Conservation (phyloP, 495 filamentous ascomycete genomes). For the Aspergillus panamensis region DNA sequence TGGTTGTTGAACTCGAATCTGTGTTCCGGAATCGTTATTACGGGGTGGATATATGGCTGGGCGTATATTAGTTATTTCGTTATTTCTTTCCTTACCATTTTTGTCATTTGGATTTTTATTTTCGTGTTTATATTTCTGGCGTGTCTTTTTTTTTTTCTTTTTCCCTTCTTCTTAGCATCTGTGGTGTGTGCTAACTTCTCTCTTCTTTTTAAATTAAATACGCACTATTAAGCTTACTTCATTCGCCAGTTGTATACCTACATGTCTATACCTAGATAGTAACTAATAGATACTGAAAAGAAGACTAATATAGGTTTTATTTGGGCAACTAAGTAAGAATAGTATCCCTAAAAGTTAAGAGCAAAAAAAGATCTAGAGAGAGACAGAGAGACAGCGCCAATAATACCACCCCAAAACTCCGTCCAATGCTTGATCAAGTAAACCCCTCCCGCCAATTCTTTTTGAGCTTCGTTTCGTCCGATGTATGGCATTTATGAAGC, state of each 20-base stretch:
- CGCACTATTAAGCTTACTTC: not conserved
- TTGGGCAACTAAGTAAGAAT: not conserved
- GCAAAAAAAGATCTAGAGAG: not conserved
- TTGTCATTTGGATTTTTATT: not conserved
- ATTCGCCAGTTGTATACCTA: not conserved
- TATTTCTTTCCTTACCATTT: too few species aligned
- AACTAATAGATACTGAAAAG: too few species aligned
- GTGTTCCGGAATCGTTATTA: too few species aligned
- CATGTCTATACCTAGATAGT: too few species aligned
- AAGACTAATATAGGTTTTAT: too few species aligned
- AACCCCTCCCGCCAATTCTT: not conserved
- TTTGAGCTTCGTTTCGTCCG: not conserved
- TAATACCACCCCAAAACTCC: slow-evolving; percentile 8
- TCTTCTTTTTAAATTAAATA: not conserved
- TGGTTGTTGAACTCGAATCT: not conserved
- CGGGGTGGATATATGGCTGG: not conserved
- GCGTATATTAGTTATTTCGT: not conserved
- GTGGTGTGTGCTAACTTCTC: slow-evolving; percentile 5
- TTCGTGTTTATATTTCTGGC: not conserved
- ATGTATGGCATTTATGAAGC: too few species aligned
- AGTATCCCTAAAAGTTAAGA: not conserved
- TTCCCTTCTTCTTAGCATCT: slow-evolving; percentile 1
- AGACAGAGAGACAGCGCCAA: not conserved
- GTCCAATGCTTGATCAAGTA: slow-evolving; percentile 10
- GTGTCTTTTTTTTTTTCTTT: not conserved